Conservation (phyloP, 108 stramenopile species). For the Nitzschia sp. region DNA sequence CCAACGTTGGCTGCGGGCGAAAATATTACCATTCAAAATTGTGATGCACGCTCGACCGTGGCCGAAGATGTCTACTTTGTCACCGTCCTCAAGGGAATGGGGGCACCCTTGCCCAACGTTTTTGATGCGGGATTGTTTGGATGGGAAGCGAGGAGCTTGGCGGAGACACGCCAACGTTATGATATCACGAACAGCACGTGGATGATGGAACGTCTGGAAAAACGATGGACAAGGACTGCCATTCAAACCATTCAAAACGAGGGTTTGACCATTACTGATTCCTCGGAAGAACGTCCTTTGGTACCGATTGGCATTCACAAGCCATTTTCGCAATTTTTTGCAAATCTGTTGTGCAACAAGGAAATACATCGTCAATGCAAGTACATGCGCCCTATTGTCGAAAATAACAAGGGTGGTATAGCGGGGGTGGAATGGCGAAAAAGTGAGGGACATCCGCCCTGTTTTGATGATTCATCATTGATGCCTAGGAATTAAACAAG, state of each 20-base stretch:
- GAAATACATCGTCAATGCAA: constrained; percentile 12
- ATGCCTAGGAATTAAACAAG: too few relatives aligned
- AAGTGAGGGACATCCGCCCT: too few relatives aligned
- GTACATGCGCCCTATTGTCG: background rate
- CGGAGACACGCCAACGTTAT: background rate
- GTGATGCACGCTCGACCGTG: background rate
- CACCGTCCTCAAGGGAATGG: constrained; percentile 17
- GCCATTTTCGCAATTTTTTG: constrained; percentile 13
- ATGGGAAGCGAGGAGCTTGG: background rate
- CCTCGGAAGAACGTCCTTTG: background rate
- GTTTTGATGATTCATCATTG: too few relatives aligned
- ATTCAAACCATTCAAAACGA: too few relatives aligned
- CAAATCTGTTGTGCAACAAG: background rate
- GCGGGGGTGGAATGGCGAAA: too few relatives aligned
- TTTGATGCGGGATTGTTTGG: constrained; percentile 20
- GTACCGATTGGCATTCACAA: constrained; percentile 31
- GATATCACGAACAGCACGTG: background rate
- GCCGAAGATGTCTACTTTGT: constrained; percentile 29
- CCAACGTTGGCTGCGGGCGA: background rate
- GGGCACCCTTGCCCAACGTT: constrained; percentile 2
- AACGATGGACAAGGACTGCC: background rate
- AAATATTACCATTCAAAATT: background rate
- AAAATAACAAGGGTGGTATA: constrained; percentile 3
- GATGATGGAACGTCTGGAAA: background rate
- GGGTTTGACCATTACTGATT: background rate